phyloP scores from a whole-genome alignment of 257 asterid genomes.

The Plectranthus barbatus region DNA sequence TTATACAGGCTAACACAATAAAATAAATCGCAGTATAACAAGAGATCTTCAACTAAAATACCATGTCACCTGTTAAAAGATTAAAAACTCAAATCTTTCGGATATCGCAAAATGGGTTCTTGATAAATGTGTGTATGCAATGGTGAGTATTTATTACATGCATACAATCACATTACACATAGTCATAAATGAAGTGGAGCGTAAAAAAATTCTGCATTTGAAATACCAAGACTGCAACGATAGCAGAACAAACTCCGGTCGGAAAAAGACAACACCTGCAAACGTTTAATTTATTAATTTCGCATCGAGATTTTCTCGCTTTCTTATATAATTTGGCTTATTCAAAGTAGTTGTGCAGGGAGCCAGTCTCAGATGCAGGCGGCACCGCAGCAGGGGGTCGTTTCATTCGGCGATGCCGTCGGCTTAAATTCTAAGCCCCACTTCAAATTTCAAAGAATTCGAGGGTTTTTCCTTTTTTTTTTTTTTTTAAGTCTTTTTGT shows the following conservation, averaged over 20 bases:
- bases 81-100: slow-evolving; percentile 1
- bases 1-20: neutral
- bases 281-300: too few relatives aligned
- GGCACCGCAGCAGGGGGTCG: too few relatives aligned
- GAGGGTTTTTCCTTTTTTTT: too few relatives aligned
- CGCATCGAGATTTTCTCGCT: too few relatives aligned
- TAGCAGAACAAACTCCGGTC: neutral
- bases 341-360: neutral
- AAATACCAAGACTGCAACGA: neutral
- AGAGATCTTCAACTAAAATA: slow-evolving; percentile 6
- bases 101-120: slow-evolving; percentile 10
- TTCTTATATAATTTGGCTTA: neutral
- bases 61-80: neutral
- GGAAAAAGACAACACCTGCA: neutral
- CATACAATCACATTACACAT: neutral
- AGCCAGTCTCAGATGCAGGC: too few relatives aligned
- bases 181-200: neutral
- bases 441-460: too few relatives aligned
- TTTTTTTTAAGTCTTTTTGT: too few relatives aligned
- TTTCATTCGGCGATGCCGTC: too few relatives aligned
- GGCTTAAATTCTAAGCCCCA: too few relatives aligned
- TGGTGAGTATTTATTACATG: neutral
- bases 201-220: neutral
- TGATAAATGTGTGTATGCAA: neutral
- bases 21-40: neutral